A percentile compares a stretch with the other conserved stretches of the same genome.
Evolutionary conservation across 163 green algal genomes (phyloP).

Genomic region (Chlamydomonas reinhardtii): DNA sequence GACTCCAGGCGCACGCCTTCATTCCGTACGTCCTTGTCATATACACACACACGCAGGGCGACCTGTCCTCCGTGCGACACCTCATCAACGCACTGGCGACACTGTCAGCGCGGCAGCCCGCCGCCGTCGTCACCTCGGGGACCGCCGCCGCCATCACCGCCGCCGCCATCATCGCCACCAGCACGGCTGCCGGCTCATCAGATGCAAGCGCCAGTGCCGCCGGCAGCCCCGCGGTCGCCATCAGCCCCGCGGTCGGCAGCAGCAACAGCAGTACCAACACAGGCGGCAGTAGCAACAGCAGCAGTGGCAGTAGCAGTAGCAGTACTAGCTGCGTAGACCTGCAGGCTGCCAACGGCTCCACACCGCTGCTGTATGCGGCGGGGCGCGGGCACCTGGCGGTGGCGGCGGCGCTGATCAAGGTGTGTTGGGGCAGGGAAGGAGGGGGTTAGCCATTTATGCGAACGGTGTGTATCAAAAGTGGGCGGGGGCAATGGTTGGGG

Average conservation of each 20-base stretch:
- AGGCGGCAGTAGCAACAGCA: neutral
- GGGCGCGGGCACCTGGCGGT: constrained; percentile 26
- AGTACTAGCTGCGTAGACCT: constrained; percentile 7
- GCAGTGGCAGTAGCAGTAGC: neutral
- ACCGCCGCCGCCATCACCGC: no score
- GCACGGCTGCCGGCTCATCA: no score
- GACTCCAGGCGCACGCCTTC: no score
- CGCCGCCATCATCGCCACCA: no score
- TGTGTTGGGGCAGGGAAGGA: neutral
- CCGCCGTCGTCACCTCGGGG: no score
- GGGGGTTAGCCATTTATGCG: no score
- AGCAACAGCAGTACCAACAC: neutral
- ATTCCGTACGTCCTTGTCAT: no score
- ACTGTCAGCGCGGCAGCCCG: no score
- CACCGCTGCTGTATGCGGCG: constrained; percentile 24
- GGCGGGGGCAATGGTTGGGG: no score
- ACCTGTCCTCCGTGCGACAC: constrained; percentile 24
- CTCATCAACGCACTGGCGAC: neutral
- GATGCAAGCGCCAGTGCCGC: no score
- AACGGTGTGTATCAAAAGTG: no score
- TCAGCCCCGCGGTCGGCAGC: neutral
- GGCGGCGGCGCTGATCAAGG: constrained; percentile 33
- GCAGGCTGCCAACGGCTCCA: constrained; percentile 21
- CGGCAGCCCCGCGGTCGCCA: no score
- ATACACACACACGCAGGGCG: constrained; percentile 1